Base-by-base conservation (phyloP, 495 filamentous ascomycete species). In the Hyphodiscus hymeniophilus region DNA sequence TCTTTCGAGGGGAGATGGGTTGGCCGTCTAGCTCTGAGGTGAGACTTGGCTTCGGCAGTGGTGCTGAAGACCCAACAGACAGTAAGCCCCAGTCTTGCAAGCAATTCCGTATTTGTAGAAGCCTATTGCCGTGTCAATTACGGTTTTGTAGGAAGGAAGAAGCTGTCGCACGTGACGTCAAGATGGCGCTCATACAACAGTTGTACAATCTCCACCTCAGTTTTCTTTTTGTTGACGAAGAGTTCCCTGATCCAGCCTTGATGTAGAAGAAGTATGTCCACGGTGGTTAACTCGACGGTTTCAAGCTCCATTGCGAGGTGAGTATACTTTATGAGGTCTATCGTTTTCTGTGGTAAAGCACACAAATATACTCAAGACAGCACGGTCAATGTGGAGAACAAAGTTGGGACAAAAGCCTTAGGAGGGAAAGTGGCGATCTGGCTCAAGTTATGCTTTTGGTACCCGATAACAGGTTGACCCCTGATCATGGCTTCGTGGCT, bases 221-320 rank as follows among this genome's bases (percentile, higher is more conserved):
- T 47, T 16, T 53, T 57, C 13, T 31, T 20, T 3, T 48, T 46
- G 3, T 50, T 16, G 4, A 57, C 10, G 32, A 52, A 57, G 13
- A 57, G 32, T 34, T 50, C 38, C 2, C 50, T 51, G 18, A 57
- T 48, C 55, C 55, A 57, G 6, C 24, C 8, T 12, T 47, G 36
- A 33, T 57, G 55, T 0, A 47, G 13, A 33, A 30, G 33, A 35
- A 57, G 20, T 5, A 57, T 40, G 16, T 57, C 55, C 35, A 53
- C 50, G 24, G 53, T 28, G 0, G 55, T 50, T 2, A 50, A 48
- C 24, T 57, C 55, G 18, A 50, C 3, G 11, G 34, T 22, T 38
- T 47, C 32, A 17, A 48, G 13, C 4, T 50, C 52, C 52, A 55
- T 49, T 3, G 26, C 16, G n/a, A n/a, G n/a, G n/a, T n/a, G n/a